phyloP scores from a whole-genome alignment of 176 grass and related monocot species.

The Oryza officinalis region DNA sequence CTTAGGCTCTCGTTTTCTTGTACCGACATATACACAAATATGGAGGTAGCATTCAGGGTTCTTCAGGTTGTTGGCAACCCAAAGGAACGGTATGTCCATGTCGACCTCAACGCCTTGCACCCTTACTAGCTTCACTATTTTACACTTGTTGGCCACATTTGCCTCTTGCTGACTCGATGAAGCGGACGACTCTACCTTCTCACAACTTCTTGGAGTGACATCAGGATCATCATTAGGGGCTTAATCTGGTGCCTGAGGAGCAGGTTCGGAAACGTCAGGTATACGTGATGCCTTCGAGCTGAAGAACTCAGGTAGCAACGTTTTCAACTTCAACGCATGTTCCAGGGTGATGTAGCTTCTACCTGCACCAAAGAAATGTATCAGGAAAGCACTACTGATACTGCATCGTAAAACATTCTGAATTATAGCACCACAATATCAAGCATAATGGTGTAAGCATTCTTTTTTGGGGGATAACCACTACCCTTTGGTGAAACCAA shows the following conservation, averaged over 20 bases:
- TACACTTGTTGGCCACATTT: background rate
- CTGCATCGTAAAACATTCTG: background rate
- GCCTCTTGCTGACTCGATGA: background rate
- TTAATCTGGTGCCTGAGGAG: constrained; percentile 17
- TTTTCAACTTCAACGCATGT: constrained; percentile 58
- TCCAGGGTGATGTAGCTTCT: constrained; percentile 66
- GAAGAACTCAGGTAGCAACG: constrained; percentile 75
- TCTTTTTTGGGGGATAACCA: background rate
- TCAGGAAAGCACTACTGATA: background rate
- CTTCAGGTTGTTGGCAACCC: constrained; percentile 86
- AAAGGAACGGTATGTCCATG: constrained; percentile 81
- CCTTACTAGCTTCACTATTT: constrained; percentile 59
- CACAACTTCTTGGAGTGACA: background rate
- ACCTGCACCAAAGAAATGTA: constrained; percentile 12
- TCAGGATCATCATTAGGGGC: constrained; percentile 25
- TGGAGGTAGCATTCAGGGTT: constrained; percentile 89
- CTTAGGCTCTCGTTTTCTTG: constrained; percentile 34
- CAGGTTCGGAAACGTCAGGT: constrained; percentile 1
- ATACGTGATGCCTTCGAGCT: background rate
- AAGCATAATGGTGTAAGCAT: background rate
- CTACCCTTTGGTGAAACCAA: background rate
- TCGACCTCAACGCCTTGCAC: constrained; percentile 83
- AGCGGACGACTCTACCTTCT: constrained; percentile 12
- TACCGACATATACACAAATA: constrained; percentile 58
- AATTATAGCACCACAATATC: background rate